A percentile compares a stretch with the other conserved stretches of the same genome.
Conservation (phyloP, 371 early-diverging fungal genomes). For the Aphelidium insulamus region DNA sequence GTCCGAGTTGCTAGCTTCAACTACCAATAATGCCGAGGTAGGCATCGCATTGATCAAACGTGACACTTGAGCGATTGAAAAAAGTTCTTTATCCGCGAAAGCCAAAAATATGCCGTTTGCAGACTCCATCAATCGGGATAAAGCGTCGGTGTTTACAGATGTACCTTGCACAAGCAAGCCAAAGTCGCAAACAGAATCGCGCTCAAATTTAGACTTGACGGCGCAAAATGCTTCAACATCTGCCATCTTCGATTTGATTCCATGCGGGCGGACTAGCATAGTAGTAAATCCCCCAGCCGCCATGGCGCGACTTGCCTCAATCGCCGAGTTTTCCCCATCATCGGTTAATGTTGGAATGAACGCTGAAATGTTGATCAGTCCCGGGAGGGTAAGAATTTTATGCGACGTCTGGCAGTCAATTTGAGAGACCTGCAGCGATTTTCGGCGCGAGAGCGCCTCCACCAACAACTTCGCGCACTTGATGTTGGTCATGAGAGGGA, state of each 20-base stretch:
- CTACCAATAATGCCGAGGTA: no score
- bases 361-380: constrained; percentile 57
- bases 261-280: constrained; percentile 18
- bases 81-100: no score
- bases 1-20: constrained; percentile 32
- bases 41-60: no score
- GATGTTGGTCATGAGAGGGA: constrained; percentile 89
- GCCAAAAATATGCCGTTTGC: no score
- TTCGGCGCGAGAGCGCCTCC: constrained; percentile 67
- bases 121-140: no score
- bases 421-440: constrained; percentile 42
- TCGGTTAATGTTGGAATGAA: constrained; percentile 19
- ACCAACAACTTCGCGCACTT: constrained; percentile 92
- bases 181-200: no score
- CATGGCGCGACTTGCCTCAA: constrained; percentile 19
- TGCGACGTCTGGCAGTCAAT: constrained; percentile 76
- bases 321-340: constrained; percentile 4
- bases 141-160: no score
- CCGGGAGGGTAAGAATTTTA: constrained; percentile 57
- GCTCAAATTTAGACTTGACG: no score
- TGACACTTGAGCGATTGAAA: no score
- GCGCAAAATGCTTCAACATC: no score
- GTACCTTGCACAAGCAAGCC: no score
- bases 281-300: constrained; percentile 68
- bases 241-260: no score